Base-by-base conservation (phyloP, 768 basidiomycete species). In the Lactifluus pinguis region DNA sequence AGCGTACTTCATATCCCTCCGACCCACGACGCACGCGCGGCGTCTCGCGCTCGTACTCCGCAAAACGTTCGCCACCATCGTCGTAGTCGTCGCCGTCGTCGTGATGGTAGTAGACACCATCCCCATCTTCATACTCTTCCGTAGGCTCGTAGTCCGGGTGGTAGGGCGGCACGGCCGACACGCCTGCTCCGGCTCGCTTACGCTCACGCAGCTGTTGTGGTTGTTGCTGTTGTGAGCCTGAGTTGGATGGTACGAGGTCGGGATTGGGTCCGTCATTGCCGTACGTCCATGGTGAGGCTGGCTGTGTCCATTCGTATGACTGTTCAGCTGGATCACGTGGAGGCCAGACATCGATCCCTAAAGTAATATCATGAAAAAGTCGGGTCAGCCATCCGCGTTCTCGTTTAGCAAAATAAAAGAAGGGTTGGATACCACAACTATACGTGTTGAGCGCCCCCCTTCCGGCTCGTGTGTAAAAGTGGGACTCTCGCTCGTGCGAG, bases 261-360 rank as follows among this genome's bases (percentile, higher is more conserved):
- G 94, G 94, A 69, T 97, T 97, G 14, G 94, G 68, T 14, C 77
- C 74, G 19, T 77, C 86, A 54, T 88, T 86, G 64, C 87, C 84
- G 68, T 90, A 95, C 14, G 92, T 92, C 86, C 93, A 97, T 6
- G 94, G 92, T 6, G 83, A 84, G 25, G 77, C 71, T 1, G 83
- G 80, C 38, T 85, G 79, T 38, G 70, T 71, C 65, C 83, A 79
- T 10, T 70, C 70, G 60, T 76, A 73, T 25, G 71, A 63, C 38
- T 68, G 64, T n/a, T 70, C 66, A 51, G 69, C 67, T 0, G 85
- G 85, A 70, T 93, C 89, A 41, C 76, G 75, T 6, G 91, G 90
- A 19, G 93, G 92, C 91, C 92, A 94, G 6, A 30, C 15, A 4
- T 57, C 63, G 44, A 58, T 47, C 39, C 53, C 65, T 66, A 42